Evolutionary conservation across 768 basidiomycete genomes (phyloP), one percentile per base, ranked within the genome.

Genomic region (Grammothele lineata): DNA sequence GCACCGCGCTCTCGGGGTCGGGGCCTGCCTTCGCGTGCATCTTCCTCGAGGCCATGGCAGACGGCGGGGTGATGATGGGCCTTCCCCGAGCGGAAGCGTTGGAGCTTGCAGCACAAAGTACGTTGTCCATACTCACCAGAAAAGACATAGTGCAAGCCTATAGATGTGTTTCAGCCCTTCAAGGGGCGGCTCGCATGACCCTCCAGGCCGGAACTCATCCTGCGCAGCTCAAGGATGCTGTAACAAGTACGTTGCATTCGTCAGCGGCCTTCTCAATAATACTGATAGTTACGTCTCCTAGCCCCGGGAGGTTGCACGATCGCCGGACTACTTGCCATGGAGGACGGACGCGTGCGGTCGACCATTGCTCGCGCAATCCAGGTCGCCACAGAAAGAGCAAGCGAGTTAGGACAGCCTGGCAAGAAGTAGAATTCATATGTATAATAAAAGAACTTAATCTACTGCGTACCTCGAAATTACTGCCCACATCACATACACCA

Each of bases 11-110:
- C 3, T 92, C 90, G 14, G 96, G 94, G 0, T 92, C 92, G 6
- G 96, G 96, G 0, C 96, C 96, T 32, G 96, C 96, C 0, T 98
- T 99, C 66, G 93, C 92, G 1, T 93, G 92, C 56, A 83, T 98
- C 40, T 92, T 98, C 59, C 75, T 99, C 53, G 96, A 99, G 66
- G 95, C 96, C 0, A 96, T 99, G 93, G 87, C 92, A 1, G 96
- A 98, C 64, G 96, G 96, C 22, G 96, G 93, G 36, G 96, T 98
- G 37, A 98, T 99, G 95, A 98, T 98, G 96, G 96, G 96, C 24
- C 69, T 99, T 42, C 96, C 96, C 3, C 75, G 96, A 51, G 80
- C 83, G 2, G 96, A 97, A 66, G 93, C 96, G 4, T 68, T 98
- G 35, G 96, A 99, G 63, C 70, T 99, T 42, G 95, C 96, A 40